Evolutionary conservation across 2,329 filamentous ascomycete species (phyloP), one percentile per base, ranked within the genome.

Genomic region (Intubia oerlemansii): DNA sequence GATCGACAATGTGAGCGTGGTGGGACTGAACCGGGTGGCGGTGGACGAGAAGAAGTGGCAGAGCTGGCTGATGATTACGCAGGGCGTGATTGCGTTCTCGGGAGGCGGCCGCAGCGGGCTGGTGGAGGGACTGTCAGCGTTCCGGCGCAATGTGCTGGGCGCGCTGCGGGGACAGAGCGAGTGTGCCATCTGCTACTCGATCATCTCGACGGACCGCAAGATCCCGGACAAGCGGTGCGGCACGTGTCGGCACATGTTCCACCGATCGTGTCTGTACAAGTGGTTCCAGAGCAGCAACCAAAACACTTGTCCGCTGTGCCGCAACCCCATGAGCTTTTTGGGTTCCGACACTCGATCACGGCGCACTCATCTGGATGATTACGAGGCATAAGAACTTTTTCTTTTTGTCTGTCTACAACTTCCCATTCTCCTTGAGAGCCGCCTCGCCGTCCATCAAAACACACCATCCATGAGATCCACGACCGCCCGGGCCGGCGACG

Each of bases 271-370:
- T 53, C 52, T 98, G 51, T 92, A 81, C 56, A 84, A 85, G 52
- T 98, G 88, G 88, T 95, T 98, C 58, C 78, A 80, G 59, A 85
- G 65, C 41, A 92, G 82, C 47, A 90, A 80, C 49, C 74, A 80
- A 44, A 88, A 78, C 43, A 85, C 76, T 27, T 98, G 88, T 50
- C 88, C 88, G 27, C 56, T 98, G 38, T 98, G 88, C 52, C 64
- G 88, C 41, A 92, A 90, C 47, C 73, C 77, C 14, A 93, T 93
- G 47, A 64, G 68, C 30, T 19, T 11, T 28, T 22, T 21, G 10
- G 25, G 10, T 18, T 25, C 11, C 24, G 6, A 21, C n/a, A n/a
- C n/a, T n/a, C n/a, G n/a, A n/a, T n/a, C n/a, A n/a, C n/a, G n/a
- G n/a, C n/a, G n/a, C n/a, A n/a, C n/a, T n/a, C n/a, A n/a, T n/a